Percentiles rank a stretch among this genome's conserved stretches.
These are phyloP conservation scores for Eragrostis nindensis DNA, from an alignment of 176 grass and related monocot genomes.

Conservation along the genomic window DNA sequence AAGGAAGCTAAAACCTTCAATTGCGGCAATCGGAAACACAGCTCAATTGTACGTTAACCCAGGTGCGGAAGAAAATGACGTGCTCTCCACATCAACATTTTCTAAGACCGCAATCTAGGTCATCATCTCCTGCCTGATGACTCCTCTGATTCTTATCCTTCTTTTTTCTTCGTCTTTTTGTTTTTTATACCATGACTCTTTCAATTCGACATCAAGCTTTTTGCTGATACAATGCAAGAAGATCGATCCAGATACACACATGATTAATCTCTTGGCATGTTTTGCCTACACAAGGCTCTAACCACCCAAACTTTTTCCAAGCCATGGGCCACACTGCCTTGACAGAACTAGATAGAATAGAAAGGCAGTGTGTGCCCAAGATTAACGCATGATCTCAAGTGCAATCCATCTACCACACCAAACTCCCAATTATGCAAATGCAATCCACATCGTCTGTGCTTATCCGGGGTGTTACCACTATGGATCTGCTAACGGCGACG, in stretches of 20 bases:
- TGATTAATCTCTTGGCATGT: slow-evolving; percentile 15
- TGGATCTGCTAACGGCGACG: slow-evolving; percentile 6
- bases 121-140: background rate
- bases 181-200: background rate
- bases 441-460: slow-evolving; percentile 48
- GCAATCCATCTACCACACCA: slow-evolving; percentile 37
- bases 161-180: background rate
- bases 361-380: background rate
- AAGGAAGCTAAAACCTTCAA: too few relatives aligned
- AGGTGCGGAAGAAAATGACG: background rate
- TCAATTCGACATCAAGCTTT: slow-evolving; percentile 26
- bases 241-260: background rate
- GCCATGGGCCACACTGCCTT: slow-evolving; percentile 32
- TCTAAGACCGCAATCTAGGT: background rate
- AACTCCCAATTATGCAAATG: slow-evolving; percentile 20
- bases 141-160: background rate
- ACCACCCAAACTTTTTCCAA: slow-evolving; percentile 23
- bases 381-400: background rate
- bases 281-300: background rate
- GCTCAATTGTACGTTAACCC: background rate
- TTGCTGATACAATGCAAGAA: background rate
- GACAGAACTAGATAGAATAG: slow-evolving; percentile 27
- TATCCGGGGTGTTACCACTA: slow-evolving; percentile 20
- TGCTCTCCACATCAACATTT: slow-evolving; percentile 20
- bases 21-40: background rate